phyloP scores from a whole-genome alignment of 164 flowering plant species.

The Cinnamomum chago region DNA sequence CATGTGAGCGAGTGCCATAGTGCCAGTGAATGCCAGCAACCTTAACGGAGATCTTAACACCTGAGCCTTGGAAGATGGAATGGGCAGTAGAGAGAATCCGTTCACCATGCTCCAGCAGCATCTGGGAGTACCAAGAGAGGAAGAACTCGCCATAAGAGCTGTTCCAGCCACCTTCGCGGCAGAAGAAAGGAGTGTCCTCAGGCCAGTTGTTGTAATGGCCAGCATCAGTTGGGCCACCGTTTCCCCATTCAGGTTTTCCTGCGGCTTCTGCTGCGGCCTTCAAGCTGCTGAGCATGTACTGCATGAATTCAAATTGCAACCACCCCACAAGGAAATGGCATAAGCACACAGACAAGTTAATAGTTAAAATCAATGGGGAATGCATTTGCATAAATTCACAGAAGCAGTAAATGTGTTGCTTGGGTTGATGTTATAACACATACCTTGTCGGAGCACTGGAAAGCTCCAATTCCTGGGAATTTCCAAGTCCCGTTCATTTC shows the following conservation, averaged over 20 bases:
- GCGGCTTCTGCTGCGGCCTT: slow-evolving; percentile 83
- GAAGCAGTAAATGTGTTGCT: neutral
- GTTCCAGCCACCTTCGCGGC: slow-evolving; percentile 73
- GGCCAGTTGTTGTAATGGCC: slow-evolving; percentile 95
- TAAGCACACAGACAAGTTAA: neutral
- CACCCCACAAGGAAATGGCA: neutral
- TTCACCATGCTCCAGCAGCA: slow-evolving; percentile 88
- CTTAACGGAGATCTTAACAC: slow-evolving; percentile 76
- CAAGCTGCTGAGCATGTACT: slow-evolving; percentile 81
- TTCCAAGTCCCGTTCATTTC: slow-evolving; percentile 87
- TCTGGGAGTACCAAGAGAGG: slow-evolving; percentile 85
- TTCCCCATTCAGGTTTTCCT: slow-evolving; percentile 89
- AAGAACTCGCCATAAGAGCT: slow-evolving; percentile 78
- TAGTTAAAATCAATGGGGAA: too few relatives aligned
- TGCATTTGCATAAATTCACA: neutral
- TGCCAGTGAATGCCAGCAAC: slow-evolving; percentile 98
- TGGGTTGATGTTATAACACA: neutral
- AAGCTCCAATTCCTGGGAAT: slow-evolving; percentile 96
- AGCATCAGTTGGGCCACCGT: slow-evolving; percentile 87
- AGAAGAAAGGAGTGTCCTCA: slow-evolving; percentile 79
- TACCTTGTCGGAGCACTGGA: slow-evolving; percentile 95
- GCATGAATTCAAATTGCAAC: slow-evolving; percentile 16
- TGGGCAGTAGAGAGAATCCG: slow-evolving; percentile 57
- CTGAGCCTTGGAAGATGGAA: slow-evolving; percentile 38
- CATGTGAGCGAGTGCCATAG: slow-evolving; percentile 84